These are phyloP conservation scores for Grosmannia huntii DNA, from an alignment of 2,329 filamentous ascomycete genomes.

Conservation along the genomic window DNA sequence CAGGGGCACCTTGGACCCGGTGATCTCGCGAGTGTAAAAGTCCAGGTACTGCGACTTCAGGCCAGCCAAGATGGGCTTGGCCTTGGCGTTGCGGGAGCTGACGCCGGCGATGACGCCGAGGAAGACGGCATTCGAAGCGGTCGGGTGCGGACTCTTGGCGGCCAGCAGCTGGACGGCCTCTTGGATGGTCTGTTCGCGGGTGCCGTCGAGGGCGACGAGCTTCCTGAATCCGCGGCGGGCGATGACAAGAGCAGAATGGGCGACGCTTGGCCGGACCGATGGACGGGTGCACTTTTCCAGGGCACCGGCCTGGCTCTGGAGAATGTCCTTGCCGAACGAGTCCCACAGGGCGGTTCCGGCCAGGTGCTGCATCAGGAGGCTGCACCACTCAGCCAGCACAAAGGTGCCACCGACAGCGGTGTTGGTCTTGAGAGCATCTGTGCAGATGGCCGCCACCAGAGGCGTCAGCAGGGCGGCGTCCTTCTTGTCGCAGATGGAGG, in stretches of 20 bases:
- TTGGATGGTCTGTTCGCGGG: slow-evolving; percentile 47
- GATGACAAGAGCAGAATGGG: slow-evolving; percentile 61
- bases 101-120: slow-evolving; percentile 83
- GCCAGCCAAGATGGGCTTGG: slow-evolving; percentile 48
- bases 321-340: slow-evolving; percentile 49
- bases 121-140: slow-evolving; percentile 59
- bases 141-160: slow-evolving; percentile 49
- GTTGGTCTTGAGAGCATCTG: slow-evolving; percentile 62
- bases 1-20: slow-evolving; percentile 63
- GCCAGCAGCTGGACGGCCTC: slow-evolving; percentile 55
- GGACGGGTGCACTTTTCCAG: slow-evolving; percentile 66
- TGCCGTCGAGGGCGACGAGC: slow-evolving; percentile 47
- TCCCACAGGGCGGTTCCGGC: slow-evolving; percentile 50
- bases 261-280: slow-evolving; percentile 50
- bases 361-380: slow-evolving; percentile 61
- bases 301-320: slow-evolving; percentile 57
- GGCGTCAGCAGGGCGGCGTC: slow-evolving; percentile 46
- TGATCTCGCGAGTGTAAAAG: slow-evolving; percentile 76
- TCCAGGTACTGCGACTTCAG: slow-evolving; percentile 62
- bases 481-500: slow-evolving; percentile 43
- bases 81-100: slow-evolving; percentile 54
- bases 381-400: slow-evolving; percentile 83
- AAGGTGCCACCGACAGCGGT: slow-evolving; percentile 75
- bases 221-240: slow-evolving; percentile 70
- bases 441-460: slow-evolving; percentile 54